These are phyloP conservation scores for Chalciporus pseudorubinellus DNA, from an alignment of 768 basidiomycete species.

Conservation along the genomic window DNA sequence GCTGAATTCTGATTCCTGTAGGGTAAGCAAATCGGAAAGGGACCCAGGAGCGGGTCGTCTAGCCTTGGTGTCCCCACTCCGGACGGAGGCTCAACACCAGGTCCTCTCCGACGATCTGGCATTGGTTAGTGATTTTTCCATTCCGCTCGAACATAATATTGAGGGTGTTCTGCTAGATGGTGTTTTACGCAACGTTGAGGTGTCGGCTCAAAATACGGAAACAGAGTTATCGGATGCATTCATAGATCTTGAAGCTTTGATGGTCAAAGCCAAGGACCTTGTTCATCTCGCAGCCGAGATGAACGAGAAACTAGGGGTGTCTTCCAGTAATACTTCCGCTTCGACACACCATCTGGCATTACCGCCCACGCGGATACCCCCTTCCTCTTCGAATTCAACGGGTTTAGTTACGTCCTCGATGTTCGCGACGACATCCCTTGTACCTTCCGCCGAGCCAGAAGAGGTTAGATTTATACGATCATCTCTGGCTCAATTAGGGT, in stretches of 20 bases:
- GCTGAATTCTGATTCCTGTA: conserved; percentile 5
- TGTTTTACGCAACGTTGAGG: conserved; percentile 74
- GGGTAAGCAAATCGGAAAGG: conserved; percentile 32
- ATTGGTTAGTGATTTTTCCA: conserved; percentile 22
- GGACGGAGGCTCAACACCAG: conserved; percentile 15
- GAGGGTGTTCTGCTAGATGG: conserved; percentile 53
- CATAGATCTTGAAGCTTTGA: conserved; percentile 84
- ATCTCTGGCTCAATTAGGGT: conserved; percentile 85
- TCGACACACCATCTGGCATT: conserved; percentile 1
- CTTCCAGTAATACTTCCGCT: conserved; percentile 20
- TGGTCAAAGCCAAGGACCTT: conserved; percentile 91
- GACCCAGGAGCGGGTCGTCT: conserved; percentile 17
- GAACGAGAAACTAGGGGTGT: conserved; percentile 71
- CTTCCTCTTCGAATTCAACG: conserved; percentile 19
- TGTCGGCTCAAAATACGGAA: conserved; percentile 59
- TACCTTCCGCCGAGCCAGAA: conserved; percentile 60
- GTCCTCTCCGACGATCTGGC: conserved; percentile 22
- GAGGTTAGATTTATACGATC: conserved; percentile 85
- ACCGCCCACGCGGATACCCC: conserved; percentile 15
- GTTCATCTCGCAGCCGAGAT: conserved; percentile 86
- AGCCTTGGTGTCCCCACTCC: conserved; percentile 20
- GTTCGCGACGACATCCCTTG: conserved; percentile 30
- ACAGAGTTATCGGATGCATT: conserved; percentile 73
- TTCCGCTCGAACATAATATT: background rate
- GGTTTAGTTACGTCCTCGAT: conserved; percentile 20